These are phyloP conservation scores for Vitis hybrid DNA, from an alignment of 177 flowering plant species.

Conservation along the genomic window DNA sequence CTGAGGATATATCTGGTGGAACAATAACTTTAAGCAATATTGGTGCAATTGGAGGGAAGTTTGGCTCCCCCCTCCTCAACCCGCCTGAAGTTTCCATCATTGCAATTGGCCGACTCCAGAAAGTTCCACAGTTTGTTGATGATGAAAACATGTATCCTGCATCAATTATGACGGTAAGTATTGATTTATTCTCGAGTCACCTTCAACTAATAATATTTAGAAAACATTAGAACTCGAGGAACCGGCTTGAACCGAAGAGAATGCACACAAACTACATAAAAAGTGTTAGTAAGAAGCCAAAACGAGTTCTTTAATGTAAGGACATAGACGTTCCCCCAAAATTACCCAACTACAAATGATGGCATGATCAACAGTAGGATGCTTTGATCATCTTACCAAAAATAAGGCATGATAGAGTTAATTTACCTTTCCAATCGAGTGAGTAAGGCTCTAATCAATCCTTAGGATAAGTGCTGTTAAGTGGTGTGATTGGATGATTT, in stretches of 20 bases:
- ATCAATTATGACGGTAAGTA: slow-evolving; percentile 78
- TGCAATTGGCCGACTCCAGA: slow-evolving; percentile 85
- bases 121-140: slow-evolving; percentile 65
- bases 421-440: too few relatives aligned
- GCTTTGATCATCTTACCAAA: too few relatives aligned
- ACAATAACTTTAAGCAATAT: slow-evolving; percentile 93
- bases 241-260: too few relatives aligned
- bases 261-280: too few relatives aligned
- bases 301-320: background rate
- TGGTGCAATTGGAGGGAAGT: slow-evolving; percentile 94
- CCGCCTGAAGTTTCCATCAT: slow-evolving; percentile 91
- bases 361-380: too few relatives aligned
- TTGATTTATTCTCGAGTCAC: background rate
- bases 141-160: slow-evolving; percentile 73
- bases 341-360: too few relatives aligned
- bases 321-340: background rate
- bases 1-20: slow-evolving; percentile 82
- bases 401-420: too few relatives aligned
- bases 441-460: background rate
- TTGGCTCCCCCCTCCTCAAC: slow-evolving; percentile 84
- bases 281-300: too few relatives aligned
- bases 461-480: background rate
- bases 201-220: background rate
- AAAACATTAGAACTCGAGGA: too few relatives aligned
- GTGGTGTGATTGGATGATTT: background rate